These are phyloP conservation scores for Selaginella tamariscina DNA, from an alignment of 75 land plant species.

Conservation along the genomic window DNA sequence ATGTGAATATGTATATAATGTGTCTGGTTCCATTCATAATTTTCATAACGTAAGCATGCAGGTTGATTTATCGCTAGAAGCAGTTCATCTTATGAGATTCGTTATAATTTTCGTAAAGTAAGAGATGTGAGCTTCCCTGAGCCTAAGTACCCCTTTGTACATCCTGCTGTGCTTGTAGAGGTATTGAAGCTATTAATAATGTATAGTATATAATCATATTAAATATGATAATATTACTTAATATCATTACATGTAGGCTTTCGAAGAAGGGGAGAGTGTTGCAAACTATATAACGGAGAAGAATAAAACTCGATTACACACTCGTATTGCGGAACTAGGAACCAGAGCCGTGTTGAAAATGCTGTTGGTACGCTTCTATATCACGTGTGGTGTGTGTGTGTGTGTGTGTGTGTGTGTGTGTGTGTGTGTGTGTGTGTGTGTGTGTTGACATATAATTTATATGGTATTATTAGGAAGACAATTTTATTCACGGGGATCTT, in stretches of 20 bases:
- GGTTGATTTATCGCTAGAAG: conserved; percentile 33
- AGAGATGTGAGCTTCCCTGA: conserved; percentile 25
- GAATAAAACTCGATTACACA: conserved; percentile 8
- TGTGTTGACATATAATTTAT: too few relatives aligned
- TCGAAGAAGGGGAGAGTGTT: conserved; percentile 28
- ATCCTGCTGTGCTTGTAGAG: conserved; percentile 30
- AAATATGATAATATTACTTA: too few relatives aligned
- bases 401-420: too few relatives aligned
- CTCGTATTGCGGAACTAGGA: conserved; percentile 25
- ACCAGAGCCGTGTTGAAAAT: conserved; percentile 26
- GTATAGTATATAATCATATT: neutral
- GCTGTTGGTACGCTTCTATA: too few relatives aligned
- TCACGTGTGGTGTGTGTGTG: too few relatives aligned
- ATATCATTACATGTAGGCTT: conserved; percentile 19
- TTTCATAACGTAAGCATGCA: too few relatives aligned
- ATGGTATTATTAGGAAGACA: too few relatives aligned
- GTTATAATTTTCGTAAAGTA: conserved; percentile 24
- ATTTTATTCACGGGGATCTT: conserved; percentile 62
- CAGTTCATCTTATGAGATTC: conserved; percentile 28
- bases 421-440: too few relatives aligned
- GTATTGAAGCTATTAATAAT: conserved; percentile 6
- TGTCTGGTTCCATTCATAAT: neutral
- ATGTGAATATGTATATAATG: neutral
- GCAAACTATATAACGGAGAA: conserved; percentile 20
- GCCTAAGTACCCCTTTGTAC: conserved; percentile 31